phyloP scores from a whole-genome alignment of 768 basidiomycete species.

The Rubroboletus pulcherrimus region DNA sequence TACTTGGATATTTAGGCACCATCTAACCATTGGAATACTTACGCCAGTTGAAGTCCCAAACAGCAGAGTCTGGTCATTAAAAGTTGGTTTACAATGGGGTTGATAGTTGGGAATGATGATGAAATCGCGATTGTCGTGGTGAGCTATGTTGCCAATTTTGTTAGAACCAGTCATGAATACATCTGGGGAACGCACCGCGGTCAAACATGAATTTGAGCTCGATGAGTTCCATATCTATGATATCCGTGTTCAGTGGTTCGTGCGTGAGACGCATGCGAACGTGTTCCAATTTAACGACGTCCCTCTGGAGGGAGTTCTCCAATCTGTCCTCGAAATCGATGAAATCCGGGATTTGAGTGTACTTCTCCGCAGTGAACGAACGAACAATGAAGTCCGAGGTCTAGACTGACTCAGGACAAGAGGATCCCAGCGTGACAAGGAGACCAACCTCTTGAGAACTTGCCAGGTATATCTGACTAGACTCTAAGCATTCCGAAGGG shows the following conservation, averaged over 20 bases:
- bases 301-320: constrained; percentile 82
- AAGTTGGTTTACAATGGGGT: constrained; percentile 45
- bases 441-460: constrained; percentile 73
- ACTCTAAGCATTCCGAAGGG: constrained; percentile 71
- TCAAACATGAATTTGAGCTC: constrained; percentile 83
- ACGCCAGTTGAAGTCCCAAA: constrained; percentile 64
- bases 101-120: constrained; percentile 77
- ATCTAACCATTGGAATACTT: constrained; percentile 25
- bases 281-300: constrained; percentile 78
- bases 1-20: background rate
- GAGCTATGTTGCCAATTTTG: constrained; percentile 39
- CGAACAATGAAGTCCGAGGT: constrained; percentile 78
- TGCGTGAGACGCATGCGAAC: constrained; percentile 79
- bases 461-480: constrained; percentile 75
- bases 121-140: constrained; percentile 87
- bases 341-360: constrained; percentile 88
- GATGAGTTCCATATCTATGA: constrained; percentile 79
- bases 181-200: constrained; percentile 45
- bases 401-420: constrained; percentile 32
- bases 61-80: constrained; percentile 67
- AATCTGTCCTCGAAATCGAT: constrained; percentile 75
- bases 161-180: constrained; percentile 5
- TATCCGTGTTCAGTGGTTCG: constrained; percentile 64
- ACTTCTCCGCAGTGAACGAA: constrained; percentile 77
- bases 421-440: background rate